Evolutionary conservation across 306 rosid species (phyloP).

Genomic region (Ormosia semicastrata): DNA sequence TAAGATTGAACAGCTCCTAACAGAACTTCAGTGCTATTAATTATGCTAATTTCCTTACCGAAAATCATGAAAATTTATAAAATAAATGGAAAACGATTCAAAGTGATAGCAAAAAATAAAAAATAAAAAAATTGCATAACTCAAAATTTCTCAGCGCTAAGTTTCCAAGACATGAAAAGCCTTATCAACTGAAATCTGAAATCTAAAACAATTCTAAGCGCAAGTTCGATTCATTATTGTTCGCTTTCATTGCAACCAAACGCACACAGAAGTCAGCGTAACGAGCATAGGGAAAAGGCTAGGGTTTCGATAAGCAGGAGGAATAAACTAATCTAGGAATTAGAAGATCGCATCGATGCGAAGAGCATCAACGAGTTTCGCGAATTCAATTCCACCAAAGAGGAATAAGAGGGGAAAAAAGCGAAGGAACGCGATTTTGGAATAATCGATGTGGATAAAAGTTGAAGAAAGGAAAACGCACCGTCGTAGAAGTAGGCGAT

Average conservation of each 20-base stretch:
- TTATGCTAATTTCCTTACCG: background rate
- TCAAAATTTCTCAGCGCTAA: background rate
- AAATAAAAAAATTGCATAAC: background rate
- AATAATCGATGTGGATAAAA: background rate
- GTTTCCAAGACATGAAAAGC: background rate
- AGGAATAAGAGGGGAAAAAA: background rate
- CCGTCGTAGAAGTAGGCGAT: conserved; percentile 97
- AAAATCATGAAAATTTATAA: background rate
- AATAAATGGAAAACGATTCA: background rate
- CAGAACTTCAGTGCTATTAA: background rate
- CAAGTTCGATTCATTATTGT: background rate
- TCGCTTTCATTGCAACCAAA: background rate
- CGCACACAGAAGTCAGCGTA: background rate
- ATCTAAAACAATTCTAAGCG: background rate
- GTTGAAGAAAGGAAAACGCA: conserved; percentile 15
- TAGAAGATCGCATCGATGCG: background rate
- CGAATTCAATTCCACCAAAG: background rate
- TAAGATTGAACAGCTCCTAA: conserved; percentile 5
- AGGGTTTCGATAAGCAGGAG: conserved; percentile 34
- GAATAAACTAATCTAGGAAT: background rate
- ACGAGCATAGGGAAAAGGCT: background rate
- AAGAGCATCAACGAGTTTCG: background rate
- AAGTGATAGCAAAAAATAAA: background rate
- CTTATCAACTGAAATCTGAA: background rate
- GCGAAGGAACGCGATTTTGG: background rate